phyloP scores from a whole-genome alignment of 345 rosid species.

The Trapa incisa region DNA sequence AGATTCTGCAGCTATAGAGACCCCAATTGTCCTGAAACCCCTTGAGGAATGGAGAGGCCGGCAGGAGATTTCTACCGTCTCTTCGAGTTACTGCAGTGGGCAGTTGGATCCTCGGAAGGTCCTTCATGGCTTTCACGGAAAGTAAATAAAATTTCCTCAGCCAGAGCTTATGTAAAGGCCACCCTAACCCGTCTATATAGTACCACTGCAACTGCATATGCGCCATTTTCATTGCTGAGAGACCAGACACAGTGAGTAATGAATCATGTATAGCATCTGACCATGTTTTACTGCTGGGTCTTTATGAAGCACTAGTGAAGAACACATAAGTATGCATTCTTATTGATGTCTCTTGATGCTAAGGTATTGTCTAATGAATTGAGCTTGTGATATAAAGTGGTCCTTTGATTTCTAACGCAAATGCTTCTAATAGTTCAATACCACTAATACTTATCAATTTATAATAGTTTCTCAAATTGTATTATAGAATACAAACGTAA shows the following conservation, averaged over 20 bases:
- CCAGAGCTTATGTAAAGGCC: not conserved
- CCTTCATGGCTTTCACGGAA: conserved; percentile 39
- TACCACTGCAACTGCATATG: not conserved
- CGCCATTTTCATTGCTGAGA: not conserved
- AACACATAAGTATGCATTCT: not conserved
- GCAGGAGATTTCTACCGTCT: conserved; percentile 79
- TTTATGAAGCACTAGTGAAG: conserved; percentile 19
- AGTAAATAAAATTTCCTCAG: not conserved
- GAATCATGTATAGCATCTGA: conserved; percentile 8
- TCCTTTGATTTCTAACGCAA: not conserved
- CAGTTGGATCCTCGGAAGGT: conserved; percentile 84
- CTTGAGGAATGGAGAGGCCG: conserved; percentile 81
- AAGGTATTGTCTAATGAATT: not conserved
- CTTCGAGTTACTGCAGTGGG: conserved; percentile 95
- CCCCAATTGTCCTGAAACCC: conserved; percentile 56
- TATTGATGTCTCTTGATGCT: not conserved
- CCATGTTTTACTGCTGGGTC: conserved; percentile 13
- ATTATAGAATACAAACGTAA: too few species aligned
- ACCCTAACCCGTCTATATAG: not conserved
- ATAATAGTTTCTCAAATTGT: too few species aligned
- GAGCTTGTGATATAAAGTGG: not conserved
- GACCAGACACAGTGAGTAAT: not conserved
- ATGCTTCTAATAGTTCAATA: not conserved
- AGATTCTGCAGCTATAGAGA: conserved; percentile 70
- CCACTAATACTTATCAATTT: too few species aligned